Percentiles rank a stretch among this genome's conserved stretches.
Conservation (phyloP, 768 basidiomycete genomes). For the Rhodotorula toruloides region DNA sequence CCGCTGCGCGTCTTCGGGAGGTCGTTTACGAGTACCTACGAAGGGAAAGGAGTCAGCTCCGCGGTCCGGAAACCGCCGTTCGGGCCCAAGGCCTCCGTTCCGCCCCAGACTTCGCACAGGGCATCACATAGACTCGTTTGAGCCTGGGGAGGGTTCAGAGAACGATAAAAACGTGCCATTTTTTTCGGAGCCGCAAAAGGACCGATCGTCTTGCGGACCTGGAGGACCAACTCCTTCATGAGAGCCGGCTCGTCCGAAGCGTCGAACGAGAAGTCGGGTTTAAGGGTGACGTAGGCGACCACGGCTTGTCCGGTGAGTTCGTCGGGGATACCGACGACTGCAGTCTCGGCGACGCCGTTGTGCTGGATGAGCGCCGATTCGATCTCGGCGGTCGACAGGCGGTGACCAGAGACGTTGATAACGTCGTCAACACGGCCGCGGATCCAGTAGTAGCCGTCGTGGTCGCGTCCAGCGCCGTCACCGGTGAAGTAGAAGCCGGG, state of each 20-base stretch:
- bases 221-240: conserved; percentile 80
- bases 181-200: conserved; percentile 97
- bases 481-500: conserved; percentile 95
- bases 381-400: conserved; percentile 94
- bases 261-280: conserved; percentile 83
- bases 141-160: too few species aligned
- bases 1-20: conserved; percentile 92
- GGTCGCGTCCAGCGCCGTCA: conserved; percentile 88
- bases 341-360: conserved; percentile 92
- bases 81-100: too few species aligned
- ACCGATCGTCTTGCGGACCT: conserved; percentile 88
- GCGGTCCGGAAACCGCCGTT: neutral
- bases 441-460: conserved; percentile 95
- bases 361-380: conserved; percentile 94
- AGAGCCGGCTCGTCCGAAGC: conserved; percentile 63
- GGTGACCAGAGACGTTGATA: conserved; percentile 96
- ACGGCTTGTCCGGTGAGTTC: conserved; percentile 91
- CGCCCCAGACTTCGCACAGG: too few species aligned
- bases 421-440: conserved; percentile 87
- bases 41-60: conserved; percentile 41
- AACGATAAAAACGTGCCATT: conserved; percentile 55
- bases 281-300: conserved; percentile 87
- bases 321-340: conserved; percentile 74
- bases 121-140: too few species aligned
- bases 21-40: conserved; percentile 56